phyloP scores from a whole-genome alignment of 2,329 filamentous ascomycete genomes.

The Diaporthe aspalathi region DNA sequence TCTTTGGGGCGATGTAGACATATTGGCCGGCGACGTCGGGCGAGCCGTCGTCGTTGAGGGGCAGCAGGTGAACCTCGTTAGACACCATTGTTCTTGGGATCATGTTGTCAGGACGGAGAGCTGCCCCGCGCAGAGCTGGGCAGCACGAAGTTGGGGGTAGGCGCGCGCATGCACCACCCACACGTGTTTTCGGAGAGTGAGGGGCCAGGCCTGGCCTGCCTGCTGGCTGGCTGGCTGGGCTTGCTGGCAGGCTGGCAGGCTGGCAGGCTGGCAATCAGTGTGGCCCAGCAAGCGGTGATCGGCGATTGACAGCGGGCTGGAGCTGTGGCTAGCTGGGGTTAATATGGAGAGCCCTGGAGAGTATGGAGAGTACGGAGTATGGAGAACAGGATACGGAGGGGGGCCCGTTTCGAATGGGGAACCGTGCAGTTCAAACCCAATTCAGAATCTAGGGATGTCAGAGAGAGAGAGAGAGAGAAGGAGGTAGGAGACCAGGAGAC shows the following conservation, averaged over 20 bases:
- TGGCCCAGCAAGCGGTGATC: conserved; percentile 21
- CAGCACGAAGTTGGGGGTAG: conserved; percentile 27
- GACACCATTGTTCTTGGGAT: conserved; percentile 71
- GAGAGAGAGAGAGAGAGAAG: background rate
- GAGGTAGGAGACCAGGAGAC: background rate
- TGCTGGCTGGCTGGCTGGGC: background rate
- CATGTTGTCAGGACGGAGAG: conserved; percentile 55
- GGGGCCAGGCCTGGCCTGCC: conserved; percentile 15
- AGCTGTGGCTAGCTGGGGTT: conserved; percentile 26
- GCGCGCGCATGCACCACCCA: conserved; percentile 28
- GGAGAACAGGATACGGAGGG: background rate
- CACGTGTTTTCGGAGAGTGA: conserved; percentile 33
- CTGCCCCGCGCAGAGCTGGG: conserved; percentile 36
- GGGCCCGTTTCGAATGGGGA: background rate
- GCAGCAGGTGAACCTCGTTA: conserved; percentile 85
- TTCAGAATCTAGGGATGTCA: background rate
- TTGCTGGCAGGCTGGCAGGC: background rate
- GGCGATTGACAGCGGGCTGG: conserved; percentile 26
- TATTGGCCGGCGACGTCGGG: conserved; percentile 90
- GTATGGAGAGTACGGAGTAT: conserved; percentile 16
- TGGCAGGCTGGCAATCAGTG: background rate
- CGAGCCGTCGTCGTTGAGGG: conserved; percentile 91
- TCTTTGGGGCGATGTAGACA: conserved; percentile 85
- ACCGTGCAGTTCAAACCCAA: conserved; percentile 3
- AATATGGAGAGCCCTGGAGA: too few relatives aligned